Evolutionary conservation across 306 rosid genomes (phyloP), one percentile per base, ranked within the genome.

Genomic region (Prunus persica): DNA sequence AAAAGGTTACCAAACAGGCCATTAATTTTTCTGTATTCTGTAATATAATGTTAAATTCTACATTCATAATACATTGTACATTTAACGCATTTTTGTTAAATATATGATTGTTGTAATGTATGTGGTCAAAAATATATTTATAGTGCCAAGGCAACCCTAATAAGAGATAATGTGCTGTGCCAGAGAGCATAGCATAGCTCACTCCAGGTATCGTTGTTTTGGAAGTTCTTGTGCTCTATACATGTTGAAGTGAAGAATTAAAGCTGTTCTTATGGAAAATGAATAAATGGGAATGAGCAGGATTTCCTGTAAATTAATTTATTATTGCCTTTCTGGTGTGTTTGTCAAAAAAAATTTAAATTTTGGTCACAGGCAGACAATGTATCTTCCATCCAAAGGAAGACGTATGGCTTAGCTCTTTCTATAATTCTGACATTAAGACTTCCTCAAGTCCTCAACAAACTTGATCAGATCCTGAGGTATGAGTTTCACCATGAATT

Each of bases 391-490:
- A 73, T 86, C 82, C 98, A 95, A 90, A 89, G 74, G 91, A 92
- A 92, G 88, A 82, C 86, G 45, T 89, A 87, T 84, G 98, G 97
- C 79, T 80, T 90, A 62, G 98, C 98, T 70, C 95, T 95, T 62
- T 95, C 98, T 41, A 90, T 89, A 77, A 84, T 88, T 84, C 83
- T 95, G 82, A 92, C 97, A 3, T 80, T 95, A 87, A 86, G 98
- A 86, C 79, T 95, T 79, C 95, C 97, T 57, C 97, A 92, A 86
- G 93, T 92, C 84, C 91, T 95, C 57, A 93, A 89, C 83, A 92
- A 92, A 83, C 93, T 95, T 47, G 98, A 95, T 88, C 98, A 83
- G 84, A 92, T 95, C 71, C 84, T 95, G 81, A 92, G 97, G 98
- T 94, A 88, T 56, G 78, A 67, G 51, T 67, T 68, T 73, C 63